phyloP scores from a whole-genome alignment of 2,329 filamentous ascomycete species.

The Penicillium italicum region DNA sequence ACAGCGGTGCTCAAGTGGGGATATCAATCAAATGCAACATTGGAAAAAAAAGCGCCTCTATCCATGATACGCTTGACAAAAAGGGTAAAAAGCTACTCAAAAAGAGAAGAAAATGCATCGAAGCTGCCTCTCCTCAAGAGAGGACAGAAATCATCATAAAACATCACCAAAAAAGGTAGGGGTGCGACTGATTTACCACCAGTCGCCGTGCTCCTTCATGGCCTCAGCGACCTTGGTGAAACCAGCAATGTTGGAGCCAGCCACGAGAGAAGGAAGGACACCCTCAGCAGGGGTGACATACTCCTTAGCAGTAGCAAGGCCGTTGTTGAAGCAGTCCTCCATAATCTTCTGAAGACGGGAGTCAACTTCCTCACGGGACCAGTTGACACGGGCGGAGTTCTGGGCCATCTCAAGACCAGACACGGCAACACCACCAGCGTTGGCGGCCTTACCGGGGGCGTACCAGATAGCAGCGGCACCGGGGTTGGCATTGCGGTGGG shows the following conservation, averaged over 20 bases:
- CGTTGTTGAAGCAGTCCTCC: conserved; percentile 88
- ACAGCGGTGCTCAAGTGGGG: conserved; percentile 21
- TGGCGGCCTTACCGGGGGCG: conserved; percentile 93
- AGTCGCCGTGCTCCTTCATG: conserved; percentile 96
- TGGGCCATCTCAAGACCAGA: conserved; percentile 99
- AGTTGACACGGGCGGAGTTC: conserved; percentile 82
- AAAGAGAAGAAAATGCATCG: conserved; percentile 23
- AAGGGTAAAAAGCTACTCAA: conserved; percentile 14
- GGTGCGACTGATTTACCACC: conserved; percentile 56
- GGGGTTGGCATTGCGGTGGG: conserved; percentile 63
- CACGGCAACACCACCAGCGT: conserved; percentile 95
- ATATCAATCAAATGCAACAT: conserved; percentile 27
- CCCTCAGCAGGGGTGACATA: conserved; percentile 76
- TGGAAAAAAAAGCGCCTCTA: conserved; percentile 33
- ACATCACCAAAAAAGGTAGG: not conserved
- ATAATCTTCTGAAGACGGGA: conserved; percentile 88
- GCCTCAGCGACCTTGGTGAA: conserved; percentile 94
- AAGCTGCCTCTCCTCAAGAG: conserved; percentile 11
- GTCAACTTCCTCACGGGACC: conserved; percentile 89
- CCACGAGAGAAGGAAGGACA: conserved; percentile 84
- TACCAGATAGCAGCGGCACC: conserved; percentile 79
- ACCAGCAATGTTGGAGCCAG: conserved; percentile 94
- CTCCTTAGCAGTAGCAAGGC: conserved; percentile 81
- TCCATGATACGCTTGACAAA: conserved; percentile 24
- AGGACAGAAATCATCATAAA: conserved; percentile 15